Evolutionary conservation across 768 basidiomycete species (phyloP).

Genomic region (Amanita phalloides): DNA sequence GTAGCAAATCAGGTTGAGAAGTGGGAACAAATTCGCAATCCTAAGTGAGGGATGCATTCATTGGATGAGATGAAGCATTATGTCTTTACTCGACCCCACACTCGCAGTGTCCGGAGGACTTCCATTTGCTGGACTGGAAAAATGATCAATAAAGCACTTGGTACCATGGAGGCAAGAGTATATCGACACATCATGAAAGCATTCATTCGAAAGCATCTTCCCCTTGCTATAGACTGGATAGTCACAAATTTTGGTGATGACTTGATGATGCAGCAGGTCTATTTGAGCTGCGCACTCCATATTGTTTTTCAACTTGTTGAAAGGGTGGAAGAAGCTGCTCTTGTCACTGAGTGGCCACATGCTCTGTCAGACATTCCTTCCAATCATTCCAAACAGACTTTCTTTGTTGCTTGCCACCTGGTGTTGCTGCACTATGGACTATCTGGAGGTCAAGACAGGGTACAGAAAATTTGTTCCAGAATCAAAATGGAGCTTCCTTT

Average conservation of each 20-base stretch:
- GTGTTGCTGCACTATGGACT: background rate
- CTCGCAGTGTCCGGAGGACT: background rate
- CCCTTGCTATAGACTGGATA: background rate
- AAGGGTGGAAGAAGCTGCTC: background rate
- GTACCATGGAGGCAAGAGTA: background rate
- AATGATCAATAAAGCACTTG: background rate
- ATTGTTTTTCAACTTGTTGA: background rate
- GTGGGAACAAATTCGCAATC: background rate
- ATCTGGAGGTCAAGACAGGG: background rate
- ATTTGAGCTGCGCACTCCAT: background rate
- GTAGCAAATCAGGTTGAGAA: background rate
- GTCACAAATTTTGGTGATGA: background rate
- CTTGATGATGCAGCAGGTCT: background rate
- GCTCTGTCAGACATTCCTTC: background rate
- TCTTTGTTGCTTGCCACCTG: background rate
- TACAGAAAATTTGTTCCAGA: background rate
- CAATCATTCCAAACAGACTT: background rate
- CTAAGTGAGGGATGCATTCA: background rate
- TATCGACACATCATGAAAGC: background rate
- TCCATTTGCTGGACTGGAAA: background rate
- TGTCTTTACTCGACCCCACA: background rate
- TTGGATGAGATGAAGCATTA: background rate
- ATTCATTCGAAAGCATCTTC: background rate
- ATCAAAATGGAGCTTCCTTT: too few relatives aligned
- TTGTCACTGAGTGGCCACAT: background rate